Percentiles rank a stretch among this genome's conserved stretches.
These are phyloP conservation scores for Tripterygium wilfordii DNA, from an alignment of 177 flowering plant species.

Conservation along the genomic window DNA sequence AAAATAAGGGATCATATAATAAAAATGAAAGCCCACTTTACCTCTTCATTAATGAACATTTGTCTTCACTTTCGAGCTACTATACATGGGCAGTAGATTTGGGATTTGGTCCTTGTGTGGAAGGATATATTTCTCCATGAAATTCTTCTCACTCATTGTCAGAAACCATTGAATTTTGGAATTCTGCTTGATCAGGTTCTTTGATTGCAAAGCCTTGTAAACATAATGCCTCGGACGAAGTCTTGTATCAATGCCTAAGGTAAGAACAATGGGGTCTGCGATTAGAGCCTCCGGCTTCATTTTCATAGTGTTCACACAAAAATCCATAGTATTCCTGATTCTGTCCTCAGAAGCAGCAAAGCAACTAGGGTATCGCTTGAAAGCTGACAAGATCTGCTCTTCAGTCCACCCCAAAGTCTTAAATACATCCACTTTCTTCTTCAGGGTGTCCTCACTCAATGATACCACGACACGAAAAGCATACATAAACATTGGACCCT, in stretches of 20 bases:
- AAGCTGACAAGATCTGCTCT: background rate
- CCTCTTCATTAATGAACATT: too few species aligned
- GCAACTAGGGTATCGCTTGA: background rate
- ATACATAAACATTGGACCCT: background rate
- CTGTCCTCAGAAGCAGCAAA: background rate
- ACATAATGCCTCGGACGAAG: slow-evolving; percentile 17
- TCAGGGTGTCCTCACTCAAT: background rate
- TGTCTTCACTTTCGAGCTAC: too few species aligned
- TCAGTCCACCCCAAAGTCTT: slow-evolving; percentile 2
- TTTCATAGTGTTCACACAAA: slow-evolving; percentile 5
- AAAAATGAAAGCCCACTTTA: too few species aligned
- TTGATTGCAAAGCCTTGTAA: slow-evolving; percentile 10
- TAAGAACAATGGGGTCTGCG: slow-evolving; percentile 6
- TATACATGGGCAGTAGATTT: slow-evolving; percentile 9
- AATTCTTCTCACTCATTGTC: background rate
- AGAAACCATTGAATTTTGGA: background rate
- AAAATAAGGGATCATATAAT: too few species aligned
- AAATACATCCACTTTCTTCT: background rate
- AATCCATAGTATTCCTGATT: background rate
- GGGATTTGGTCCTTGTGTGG: slow-evolving; percentile 6
- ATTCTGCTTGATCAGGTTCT: slow-evolving; percentile 5
- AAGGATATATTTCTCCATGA: background rate
- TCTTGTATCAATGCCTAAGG: slow-evolving; percentile 11
- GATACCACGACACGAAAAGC: background rate
- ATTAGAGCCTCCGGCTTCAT: slow-evolving; percentile 1